Evolutionary conservation across 352 stramenopile genomes (phyloP).

Genomic region (Pythium volutum): DNA sequence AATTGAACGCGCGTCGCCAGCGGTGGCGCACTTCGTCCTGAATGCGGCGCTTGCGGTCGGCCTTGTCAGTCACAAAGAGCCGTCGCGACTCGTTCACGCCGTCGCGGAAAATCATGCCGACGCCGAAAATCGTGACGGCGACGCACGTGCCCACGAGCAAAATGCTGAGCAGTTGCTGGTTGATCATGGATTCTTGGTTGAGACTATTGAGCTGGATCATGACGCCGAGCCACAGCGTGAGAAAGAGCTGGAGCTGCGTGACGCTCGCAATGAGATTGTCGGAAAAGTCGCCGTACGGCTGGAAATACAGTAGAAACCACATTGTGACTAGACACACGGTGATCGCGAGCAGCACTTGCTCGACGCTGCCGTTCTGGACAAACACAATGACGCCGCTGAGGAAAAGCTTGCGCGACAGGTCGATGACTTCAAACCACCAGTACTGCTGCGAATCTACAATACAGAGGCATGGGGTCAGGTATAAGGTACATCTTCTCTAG

Average conservation of each 20-base stretch:
- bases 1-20: slow-evolving; percentile 59
- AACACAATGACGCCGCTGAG: slow-evolving; percentile 73
- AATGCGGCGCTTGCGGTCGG: slow-evolving; percentile 40
- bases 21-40: slow-evolving; percentile 31
- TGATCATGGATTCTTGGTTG: slow-evolving; percentile 61
- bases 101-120: slow-evolving; percentile 61
- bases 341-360: slow-evolving; percentile 65
- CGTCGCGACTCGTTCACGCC: slow-evolving; percentile 43
- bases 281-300: slow-evolving; percentile 66
- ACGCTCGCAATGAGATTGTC: slow-evolving; percentile 74
- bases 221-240: slow-evolving; percentile 78
- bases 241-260: slow-evolving; percentile 73
- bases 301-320: slow-evolving; percentile 78
- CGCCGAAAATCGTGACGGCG: slow-evolving; percentile 54
- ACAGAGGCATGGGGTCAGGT: too few relatives aligned
- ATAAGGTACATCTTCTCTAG: too few relatives aligned
- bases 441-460: slow-evolving; percentile 54
- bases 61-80: slow-evolving; percentile 37
- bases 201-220: slow-evolving; percentile 70
- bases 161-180: slow-evolving; percentile 55
- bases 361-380: slow-evolving; percentile 62
- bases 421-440: slow-evolving; percentile 84
- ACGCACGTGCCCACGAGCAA: slow-evolving; percentile 64
- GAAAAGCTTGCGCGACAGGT: slow-evolving; percentile 76
- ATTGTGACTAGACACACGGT: slow-evolving; percentile 69